Evolutionary conservation across 495 filamentous ascomycete genomes (phyloP), one percentile per base, ranked within the genome.

Genomic region (Stereocaulon alpinum): DNA sequence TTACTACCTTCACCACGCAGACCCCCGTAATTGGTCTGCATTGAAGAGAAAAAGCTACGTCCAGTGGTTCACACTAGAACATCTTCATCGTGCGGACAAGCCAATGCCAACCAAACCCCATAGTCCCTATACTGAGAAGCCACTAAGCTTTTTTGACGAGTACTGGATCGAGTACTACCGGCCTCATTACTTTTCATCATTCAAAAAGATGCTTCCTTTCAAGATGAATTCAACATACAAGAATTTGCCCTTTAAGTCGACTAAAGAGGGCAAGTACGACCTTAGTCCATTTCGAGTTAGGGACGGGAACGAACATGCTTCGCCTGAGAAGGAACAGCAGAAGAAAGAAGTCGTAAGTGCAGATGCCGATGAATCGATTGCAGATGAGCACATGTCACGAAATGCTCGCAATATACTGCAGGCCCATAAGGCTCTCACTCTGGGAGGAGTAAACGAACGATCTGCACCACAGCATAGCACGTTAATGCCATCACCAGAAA

Each of bases 121-220:
- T 47, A 64, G 66, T 24, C 61, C 73, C 22, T 66, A 72, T 34
- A 71, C 72, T 4, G 73, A 73, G 40, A 84, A 84, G 40, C 76
- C 82, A 4, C 72, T 92, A 17, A 77, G 79, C 5, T 83, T 80
- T 50, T 89, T 88, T 61, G 93, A 98, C 64, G 92, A 97, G 66
- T 97, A 94, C 70, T 98, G 94, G 94, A 76, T 92, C n/a, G 93
- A 97, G 64, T 96, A 95, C 68, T 98, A 98, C 69, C 84, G 90
- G 10, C 94, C 93, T 1, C 78, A 86, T 15, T 85, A 86, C 0
- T 70, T 97, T 6, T 93, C 91, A 0, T 89, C 89, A 0, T 87
- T 96, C 60, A 75, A 79, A 10, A 97, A 96, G 71, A 84, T 95
- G 63, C 96, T 94, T 67, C 80, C 89, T 0, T 94, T 84, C 72